Conservation (phyloP, 2,329 filamentous ascomycete genomes). For the Aspergillus sp. region DNA sequence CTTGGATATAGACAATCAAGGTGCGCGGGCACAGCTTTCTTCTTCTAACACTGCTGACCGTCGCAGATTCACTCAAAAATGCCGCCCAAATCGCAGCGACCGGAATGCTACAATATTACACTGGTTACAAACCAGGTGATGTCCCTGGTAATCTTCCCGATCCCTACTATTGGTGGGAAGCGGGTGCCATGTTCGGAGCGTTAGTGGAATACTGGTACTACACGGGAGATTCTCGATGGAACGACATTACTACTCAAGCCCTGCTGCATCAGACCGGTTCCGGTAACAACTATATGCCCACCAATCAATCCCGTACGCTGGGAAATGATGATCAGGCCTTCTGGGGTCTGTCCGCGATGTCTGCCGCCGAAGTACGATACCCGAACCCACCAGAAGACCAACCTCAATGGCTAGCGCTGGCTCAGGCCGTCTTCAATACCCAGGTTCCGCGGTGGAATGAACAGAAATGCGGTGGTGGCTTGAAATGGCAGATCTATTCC, state of each 20-base stretch:
- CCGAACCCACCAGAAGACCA: slow-evolving; percentile 56
- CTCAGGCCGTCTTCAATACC: slow-evolving; percentile 69
- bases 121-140: slow-evolving; percentile 35
- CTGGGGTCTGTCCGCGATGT: slow-evolving; percentile 72
- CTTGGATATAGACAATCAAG: slow-evolving; percentile 19
- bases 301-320: slow-evolving; percentile 34
- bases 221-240: slow-evolving; percentile 23
- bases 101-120: slow-evolving; percentile 44
- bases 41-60: background rate
- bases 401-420: slow-evolving; percentile 66
- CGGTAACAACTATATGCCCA: slow-evolving; percentile 67
- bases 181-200: slow-evolving; percentile 24
- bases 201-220: slow-evolving; percentile 28
- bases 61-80: slow-evolving; percentile 35
- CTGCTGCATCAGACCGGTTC: slow-evolving; percentile 66
- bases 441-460: slow-evolving; percentile 64
- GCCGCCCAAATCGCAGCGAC: slow-evolving; percentile 35
- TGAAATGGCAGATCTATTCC: slow-evolving; percentile 32
- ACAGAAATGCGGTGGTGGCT: slow-evolving; percentile 59
- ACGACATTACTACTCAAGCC: slow-evolving; percentile 48
- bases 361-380: slow-evolving; percentile 67
- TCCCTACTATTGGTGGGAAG: slow-evolving; percentile 35
- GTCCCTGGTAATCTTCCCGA: slow-evolving; percentile 40
- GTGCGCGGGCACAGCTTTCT: slow-evolving; percentile 11
- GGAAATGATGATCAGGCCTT: slow-evolving; percentile 57